Percentiles rank a stretch among this genome's conserved stretches.
These are phyloP conservation scores for Paramecium octaurelia DNA, from an alignment of 73 alveolate genomes.

Conservation along the genomic window DNA sequence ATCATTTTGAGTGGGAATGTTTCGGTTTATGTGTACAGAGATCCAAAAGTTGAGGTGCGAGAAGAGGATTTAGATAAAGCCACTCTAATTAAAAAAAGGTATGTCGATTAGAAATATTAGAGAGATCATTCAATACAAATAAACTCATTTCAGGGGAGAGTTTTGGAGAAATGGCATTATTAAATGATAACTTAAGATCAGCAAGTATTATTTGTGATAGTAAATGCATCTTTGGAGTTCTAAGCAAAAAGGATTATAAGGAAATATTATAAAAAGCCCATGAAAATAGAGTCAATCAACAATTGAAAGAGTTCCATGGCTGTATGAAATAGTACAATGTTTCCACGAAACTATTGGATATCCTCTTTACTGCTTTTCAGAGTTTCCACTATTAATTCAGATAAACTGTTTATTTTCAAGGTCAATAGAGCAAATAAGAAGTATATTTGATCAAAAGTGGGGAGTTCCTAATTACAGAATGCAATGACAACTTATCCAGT, in stretches of 20 bases:
- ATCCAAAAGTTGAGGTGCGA: not conserved
- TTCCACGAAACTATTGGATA: not conserved
- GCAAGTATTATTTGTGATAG: conserved; percentile 81
- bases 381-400: not conserved
- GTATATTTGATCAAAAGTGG: not conserved
- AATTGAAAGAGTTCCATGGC: not conserved
- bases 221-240: conserved; percentile 81
- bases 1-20: not conserved
- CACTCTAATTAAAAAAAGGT: not conserved
- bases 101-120: not conserved
- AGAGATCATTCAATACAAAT: not conserved
- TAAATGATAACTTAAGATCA: not conserved
- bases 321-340: not conserved
- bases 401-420: not conserved
- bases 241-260: conserved; percentile 71
- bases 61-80: not conserved
- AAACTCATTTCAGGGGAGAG: not conserved
- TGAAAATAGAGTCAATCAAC: not conserved
- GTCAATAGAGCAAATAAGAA: not conserved
- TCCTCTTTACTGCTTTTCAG: not conserved
- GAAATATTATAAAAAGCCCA: conserved; percentile 53
- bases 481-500: not conserved
- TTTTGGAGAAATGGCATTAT: conserved; percentile 29
- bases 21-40: not conserved
- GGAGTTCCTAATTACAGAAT: not conserved